These are phyloP conservation scores for Amanita subjunquillea DNA, from an alignment of 768 basidiomycete species.

Conservation along the genomic window DNA sequence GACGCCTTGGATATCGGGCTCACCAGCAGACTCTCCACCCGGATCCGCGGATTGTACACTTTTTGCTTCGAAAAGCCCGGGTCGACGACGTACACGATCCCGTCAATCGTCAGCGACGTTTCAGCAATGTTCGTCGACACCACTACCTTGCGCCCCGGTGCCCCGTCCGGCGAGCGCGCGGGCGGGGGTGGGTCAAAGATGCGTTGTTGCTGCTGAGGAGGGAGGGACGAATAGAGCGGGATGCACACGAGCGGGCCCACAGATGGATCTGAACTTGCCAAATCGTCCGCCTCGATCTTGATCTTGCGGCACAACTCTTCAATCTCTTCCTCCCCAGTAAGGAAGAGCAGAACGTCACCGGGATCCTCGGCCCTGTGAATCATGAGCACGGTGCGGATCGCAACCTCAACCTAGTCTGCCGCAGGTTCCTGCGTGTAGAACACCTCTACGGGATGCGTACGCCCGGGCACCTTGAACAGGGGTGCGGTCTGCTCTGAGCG, in stretches of 20 bases:
- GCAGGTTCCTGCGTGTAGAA: slow-evolving; percentile 75
- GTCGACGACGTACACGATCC: slow-evolving; percentile 92
- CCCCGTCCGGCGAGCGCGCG: slow-evolving; percentile 32
- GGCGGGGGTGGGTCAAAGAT: slow-evolving; percentile 76
- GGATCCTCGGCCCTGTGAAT: slow-evolving; percentile 32
- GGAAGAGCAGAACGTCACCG: slow-evolving; percentile 84
- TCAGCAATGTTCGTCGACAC: slow-evolving; percentile 94
- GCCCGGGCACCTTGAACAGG: slow-evolving; percentile 80
- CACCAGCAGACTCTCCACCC: slow-evolving; percentile 81
- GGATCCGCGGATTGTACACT: slow-evolving; percentile 79
- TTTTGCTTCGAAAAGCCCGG: slow-evolving; percentile 83
- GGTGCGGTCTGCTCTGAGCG: slow-evolving; percentile 47
- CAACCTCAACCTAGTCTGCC: slow-evolving; percentile 32
- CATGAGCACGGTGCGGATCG: slow-evolving; percentile 12
- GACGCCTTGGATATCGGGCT: slow-evolving; percentile 91
- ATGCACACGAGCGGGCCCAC: slow-evolving; percentile 36
- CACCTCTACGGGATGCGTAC: slow-evolving; percentile 81
- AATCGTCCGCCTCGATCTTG: slow-evolving; percentile 8
- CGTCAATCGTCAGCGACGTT: slow-evolving; percentile 90
- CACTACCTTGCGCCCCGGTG: slow-evolving; percentile 81
- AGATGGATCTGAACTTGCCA: slow-evolving; percentile 56
- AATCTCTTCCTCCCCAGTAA: slow-evolving; percentile 94
- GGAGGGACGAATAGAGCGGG: slow-evolving; percentile 77
- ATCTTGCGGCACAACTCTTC: background rate
- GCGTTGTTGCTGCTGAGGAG: slow-evolving; percentile 78